Evolutionary conservation across 2,329 filamentous ascomycete species (phyloP), one percentile per base, ranked within the genome.

Genomic region (Fusarium ramigenum): DNA sequence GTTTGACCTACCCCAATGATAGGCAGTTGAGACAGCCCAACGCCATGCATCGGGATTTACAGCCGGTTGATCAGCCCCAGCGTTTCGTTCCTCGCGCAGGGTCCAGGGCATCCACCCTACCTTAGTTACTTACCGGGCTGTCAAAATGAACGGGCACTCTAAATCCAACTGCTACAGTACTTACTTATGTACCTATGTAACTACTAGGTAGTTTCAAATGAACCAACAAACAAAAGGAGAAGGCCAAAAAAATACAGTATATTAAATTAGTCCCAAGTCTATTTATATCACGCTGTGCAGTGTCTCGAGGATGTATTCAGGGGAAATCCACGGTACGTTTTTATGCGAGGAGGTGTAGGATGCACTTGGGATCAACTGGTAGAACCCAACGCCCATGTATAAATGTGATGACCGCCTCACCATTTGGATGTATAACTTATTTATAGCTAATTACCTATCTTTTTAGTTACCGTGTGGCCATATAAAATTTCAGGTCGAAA

Each of bases 321-420:
- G 68, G 43, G 53, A 64, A 58, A 61, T 39, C 39, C 61, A 53
- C 42, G 60, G 71, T 40, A 72, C 69, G 60, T 34, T 56, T 40
- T 69, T 53, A 74, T 69, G 71, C 63, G 67, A 74, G 67, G 63
- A 72, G 67, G 63, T 52, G 56, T 36, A 58, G 18, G 42, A 69
- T 68, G 34, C 42, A 46, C 59, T 60, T 54, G 66, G 70, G 66
- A 68, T 64, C 47, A 39, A 53, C 43, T 32, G 37, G 42, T n/a
- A 30, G 59, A 50, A 43, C 47, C 42, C 40, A 60, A 57, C 46
- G 32, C 30, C 32, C 46, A 44, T 19, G 59, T 69, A 74, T 69
- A 73, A 69, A 52, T 63, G 54, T 43, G 68, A 65, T 42, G 23
- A 10, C 36, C 25, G 53, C 44, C 61, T 57, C 36, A 52, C 25